A percentile compares a stretch with the other conserved stretches of the same genome.
These are phyloP conservation scores for Rhizomucor pusillus DNA, from an alignment of 371 early-diverging fungal species.

Conservation along the genomic window DNA sequence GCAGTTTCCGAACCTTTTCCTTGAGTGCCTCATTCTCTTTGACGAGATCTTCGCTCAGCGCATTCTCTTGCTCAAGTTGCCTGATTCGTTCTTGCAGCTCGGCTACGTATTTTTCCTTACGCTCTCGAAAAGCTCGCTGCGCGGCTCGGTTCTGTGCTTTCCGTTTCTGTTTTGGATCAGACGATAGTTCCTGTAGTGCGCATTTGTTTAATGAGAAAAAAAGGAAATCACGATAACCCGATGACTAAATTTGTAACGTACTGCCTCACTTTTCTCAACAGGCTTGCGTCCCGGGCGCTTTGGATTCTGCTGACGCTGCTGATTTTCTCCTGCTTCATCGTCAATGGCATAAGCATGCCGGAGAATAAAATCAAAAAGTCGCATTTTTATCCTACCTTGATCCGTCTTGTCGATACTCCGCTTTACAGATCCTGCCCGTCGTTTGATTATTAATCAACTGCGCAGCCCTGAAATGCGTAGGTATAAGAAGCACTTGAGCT, in stretches of 20 bases:
- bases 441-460: slow-evolving; percentile 1
- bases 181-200: background rate
- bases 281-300: background rate
- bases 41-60: slow-evolving; percentile 12
- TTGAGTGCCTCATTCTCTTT: slow-evolving; percentile 38
- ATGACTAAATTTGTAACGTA: background rate
- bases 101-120: slow-evolving; percentile 67
- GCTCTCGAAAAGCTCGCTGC: slow-evolving; percentile 75
- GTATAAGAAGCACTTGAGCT: no score
- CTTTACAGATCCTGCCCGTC: background rate
- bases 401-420: slow-evolving; percentile 1
- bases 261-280: background rate
- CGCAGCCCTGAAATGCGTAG: background rate
- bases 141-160: slow-evolving; percentile 79
- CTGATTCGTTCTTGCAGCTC: slow-evolving; percentile 64
- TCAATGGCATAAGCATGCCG: background rate
- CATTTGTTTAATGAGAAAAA: background rate
- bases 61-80: slow-evolving; percentile 50
- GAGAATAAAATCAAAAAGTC: no score
- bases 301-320: background rate
- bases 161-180: slow-evolving; percentile 59
- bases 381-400: no score
- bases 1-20: slow-evolving; percentile 25
- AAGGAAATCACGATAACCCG: background rate
- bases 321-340: background rate